A percentile compares a stretch with the other conserved stretches of the same genome.
Conservation (phyloP, 108 stramenopile genomes). For the Cyclotella distinguenda region DNA sequence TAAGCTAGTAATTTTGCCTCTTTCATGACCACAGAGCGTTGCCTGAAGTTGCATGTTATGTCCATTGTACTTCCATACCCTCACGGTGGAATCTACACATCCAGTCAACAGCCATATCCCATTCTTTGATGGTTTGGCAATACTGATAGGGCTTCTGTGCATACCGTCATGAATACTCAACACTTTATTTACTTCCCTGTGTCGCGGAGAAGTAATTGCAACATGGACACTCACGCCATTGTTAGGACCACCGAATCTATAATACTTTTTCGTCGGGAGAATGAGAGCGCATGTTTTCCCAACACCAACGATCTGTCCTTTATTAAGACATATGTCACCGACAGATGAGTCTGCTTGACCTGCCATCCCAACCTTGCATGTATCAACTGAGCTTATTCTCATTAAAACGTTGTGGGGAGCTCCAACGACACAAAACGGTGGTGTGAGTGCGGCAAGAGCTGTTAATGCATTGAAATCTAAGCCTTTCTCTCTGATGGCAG, state of each 20-base stretch:
- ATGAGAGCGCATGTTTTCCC: constrained; percentile 76
- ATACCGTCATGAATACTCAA: constrained; percentile 90
- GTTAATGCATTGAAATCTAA: constrained; percentile 85
- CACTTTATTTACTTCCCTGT: constrained; percentile 82
- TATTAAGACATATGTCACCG: constrained; percentile 81
- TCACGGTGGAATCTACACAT: constrained; percentile 85
- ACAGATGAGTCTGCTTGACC: constrained; percentile 75
- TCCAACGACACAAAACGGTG: constrained; percentile 96
- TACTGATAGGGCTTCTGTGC: constrained; percentile 83
- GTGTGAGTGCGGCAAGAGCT: constrained; percentile 82
- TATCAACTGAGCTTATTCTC: constrained; percentile 52
- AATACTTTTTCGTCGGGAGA: constrained; percentile 72
- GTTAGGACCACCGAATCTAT: constrained; percentile 76
- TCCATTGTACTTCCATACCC: constrained; percentile 86
- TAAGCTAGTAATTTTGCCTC: constrained; percentile 85
- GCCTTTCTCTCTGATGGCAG: constrained; percentile 55
- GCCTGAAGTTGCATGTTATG: constrained; percentile 76
- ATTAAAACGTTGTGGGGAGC: constrained; percentile 79
- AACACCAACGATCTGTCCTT: constrained; percentile 81
- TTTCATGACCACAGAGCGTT: constrained; percentile 87
- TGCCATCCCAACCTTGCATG: constrained; percentile 68
- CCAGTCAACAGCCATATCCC: constrained; percentile 88
- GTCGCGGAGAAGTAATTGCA: constrained; percentile 58
- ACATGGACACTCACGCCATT: constrained; percentile 85
- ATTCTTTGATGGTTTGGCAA: constrained; percentile 72